A percentile compares a stretch with the other conserved stretches of the same genome.
Evolutionary conservation across 768 basidiomycete species (phyloP).

Genomic region (Suillus fuscotomentosus): DNA sequence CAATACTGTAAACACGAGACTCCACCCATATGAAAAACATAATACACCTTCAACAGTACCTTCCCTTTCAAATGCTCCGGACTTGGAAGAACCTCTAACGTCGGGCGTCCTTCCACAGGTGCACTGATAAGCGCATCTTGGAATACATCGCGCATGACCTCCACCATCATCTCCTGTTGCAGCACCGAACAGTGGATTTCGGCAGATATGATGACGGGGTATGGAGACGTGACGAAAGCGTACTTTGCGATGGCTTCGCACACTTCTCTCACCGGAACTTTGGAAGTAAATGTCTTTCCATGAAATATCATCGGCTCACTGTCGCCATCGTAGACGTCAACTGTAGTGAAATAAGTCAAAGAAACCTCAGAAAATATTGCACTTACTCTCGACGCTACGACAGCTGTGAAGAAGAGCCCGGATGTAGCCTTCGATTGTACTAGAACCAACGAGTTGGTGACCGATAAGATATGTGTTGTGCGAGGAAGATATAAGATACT

Average conservation of each 20-base stretch:
- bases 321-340: slow-evolving; percentile 92
- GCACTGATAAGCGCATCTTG: slow-evolving; percentile 50
- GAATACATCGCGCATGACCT: slow-evolving; percentile 68
- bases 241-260: slow-evolving; percentile 86
- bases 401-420: slow-evolving; percentile 86
- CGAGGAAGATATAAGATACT: slow-evolving; percentile 87
- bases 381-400: slow-evolving; percentile 89
- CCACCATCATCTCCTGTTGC: slow-evolving; percentile 78
- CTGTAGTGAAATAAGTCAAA: slow-evolving; percentile 36
- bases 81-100: slow-evolving; percentile 67
- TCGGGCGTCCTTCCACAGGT: slow-evolving; percentile 46
- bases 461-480: slow-evolving; percentile 94
- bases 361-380: background rate
- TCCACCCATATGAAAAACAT: background rate
- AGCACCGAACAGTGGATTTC: slow-evolving; percentile 82
- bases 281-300: slow-evolving; percentile 84
- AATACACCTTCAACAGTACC: slow-evolving; percentile 77
- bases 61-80: slow-evolving; percentile 78
- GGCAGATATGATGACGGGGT: slow-evolving; percentile 90
- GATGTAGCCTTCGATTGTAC: slow-evolving; percentile 92
- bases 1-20: background rate
- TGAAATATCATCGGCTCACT: slow-evolving; percentile 84
- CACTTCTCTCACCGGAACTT: slow-evolving; percentile 76
- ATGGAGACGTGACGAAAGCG: slow-evolving; percentile 87
- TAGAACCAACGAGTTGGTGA: slow-evolving; percentile 82